Base-by-base conservation (phyloP, 495 filamentous ascomycete genomes). In the Evernia prunastri region DNA sequence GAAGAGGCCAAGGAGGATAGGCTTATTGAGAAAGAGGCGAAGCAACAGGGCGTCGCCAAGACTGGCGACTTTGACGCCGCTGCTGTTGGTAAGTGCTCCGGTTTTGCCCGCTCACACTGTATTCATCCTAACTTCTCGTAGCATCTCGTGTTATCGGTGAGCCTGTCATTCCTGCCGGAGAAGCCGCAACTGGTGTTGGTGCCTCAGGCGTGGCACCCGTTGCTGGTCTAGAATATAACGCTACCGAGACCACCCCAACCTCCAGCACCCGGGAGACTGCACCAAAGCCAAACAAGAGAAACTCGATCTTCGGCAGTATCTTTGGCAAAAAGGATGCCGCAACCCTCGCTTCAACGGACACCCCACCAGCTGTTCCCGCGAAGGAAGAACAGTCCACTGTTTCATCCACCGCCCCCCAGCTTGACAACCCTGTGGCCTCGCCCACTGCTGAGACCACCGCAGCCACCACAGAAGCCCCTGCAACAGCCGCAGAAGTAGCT, bases 261-360 rank as follows among this genome's bases (percentile, higher is more conserved):
- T 56, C 60, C 25, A 49, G 64, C 29, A 42, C 65, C 27, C 42
- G 61, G 2, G 68, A 73, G 59, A 63, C 59, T 17, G 64, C 66
- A 13, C 68, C 66, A 18, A 74, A 72, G 62, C 64, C 72, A n/a
- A 67, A 63, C 64, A 84, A 84, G 80, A 77, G 82, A 61, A 68
- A 73, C 61, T 81, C 81, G 56, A 75, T 80, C 69, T 83, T 82
- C 64, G 78, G 76, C 42, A 78, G 73, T 67, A 74, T 82, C 71
- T 85, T 84, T 73, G 67, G 66, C 53, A 74, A 69, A 36, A 80
- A 84, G 68, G 83, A 83, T 66, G 77, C 80, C 62, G 71, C 77
- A 61, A 82, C 78, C 73, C 79, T 82, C 57, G 75, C 76, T 47
- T 83, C 81, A 72, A 73, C 76, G 68, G 81, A 85, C 66, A 79